Conservation (phyloP, 2,329 filamentous ascomycete genomes). For the Arthrobotrys iridis region DNA sequence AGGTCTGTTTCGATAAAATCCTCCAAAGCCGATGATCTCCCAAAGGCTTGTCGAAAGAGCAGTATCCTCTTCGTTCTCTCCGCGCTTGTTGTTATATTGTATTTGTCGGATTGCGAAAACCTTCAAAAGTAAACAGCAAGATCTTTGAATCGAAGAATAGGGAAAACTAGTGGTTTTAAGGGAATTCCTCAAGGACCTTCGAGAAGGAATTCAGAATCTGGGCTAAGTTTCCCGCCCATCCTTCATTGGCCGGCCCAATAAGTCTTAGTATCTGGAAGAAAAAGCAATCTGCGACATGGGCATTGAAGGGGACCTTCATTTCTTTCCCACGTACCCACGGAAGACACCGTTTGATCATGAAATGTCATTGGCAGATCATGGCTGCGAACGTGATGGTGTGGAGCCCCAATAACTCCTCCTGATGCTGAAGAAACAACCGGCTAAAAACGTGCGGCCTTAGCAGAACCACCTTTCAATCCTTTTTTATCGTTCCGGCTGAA, state of each 20-base stretch:
- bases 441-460: slow-evolving; percentile 51
- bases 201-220: slow-evolving; percentile 52
- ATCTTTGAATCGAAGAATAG: slow-evolving; percentile 9
- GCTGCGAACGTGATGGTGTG: slow-evolving; percentile 19
- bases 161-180: slow-evolving; percentile 41
- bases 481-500: slow-evolving; percentile 46
- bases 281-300: slow-evolving; percentile 43
- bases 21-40: not conserved
- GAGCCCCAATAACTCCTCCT: slow-evolving; percentile 27
- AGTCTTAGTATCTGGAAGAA: slow-evolving; percentile 3
- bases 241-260: slow-evolving; percentile 4
- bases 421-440: slow-evolving; percentile 28
- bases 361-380: slow-evolving; percentile 44
- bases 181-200: slow-evolving; percentile 46
- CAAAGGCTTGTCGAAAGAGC: not conserved
- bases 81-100: not conserved
- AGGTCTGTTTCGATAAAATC: not conserved
- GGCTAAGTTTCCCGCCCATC: slow-evolving; percentile 37
- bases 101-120: slow-evolving; percentile 28
- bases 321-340: slow-evolving; percentile 31
- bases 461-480: slow-evolving; percentile 35
- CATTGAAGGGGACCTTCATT: slow-evolving; percentile 44
- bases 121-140: slow-evolving; percentile 16
- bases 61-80: not conserved
- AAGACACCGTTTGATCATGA: slow-evolving; percentile 13